Percentiles rank a stretch among this genome's conserved stretches.
phyloP scores from a whole-genome alignment of 495 filamentous ascomycete species.

The Beverwykella pulmonaria region DNA sequence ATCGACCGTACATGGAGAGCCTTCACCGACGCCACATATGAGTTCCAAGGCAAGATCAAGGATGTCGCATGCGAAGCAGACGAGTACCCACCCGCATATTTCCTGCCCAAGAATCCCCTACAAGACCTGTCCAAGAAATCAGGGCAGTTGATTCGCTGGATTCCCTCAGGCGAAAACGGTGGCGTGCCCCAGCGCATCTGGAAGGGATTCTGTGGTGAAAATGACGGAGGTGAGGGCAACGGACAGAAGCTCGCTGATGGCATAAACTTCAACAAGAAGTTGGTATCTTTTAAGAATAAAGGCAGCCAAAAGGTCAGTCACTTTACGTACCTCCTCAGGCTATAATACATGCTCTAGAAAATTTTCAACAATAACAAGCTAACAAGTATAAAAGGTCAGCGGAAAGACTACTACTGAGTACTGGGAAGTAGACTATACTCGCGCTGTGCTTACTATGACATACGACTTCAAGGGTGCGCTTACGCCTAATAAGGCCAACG shows the following conservation, averaged over 20 bases:
- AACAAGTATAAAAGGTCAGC: too few relatives aligned
- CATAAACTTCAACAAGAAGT: background rate
- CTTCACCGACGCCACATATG: background rate
- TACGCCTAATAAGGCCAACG: background rate
- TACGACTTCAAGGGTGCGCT: background rate
- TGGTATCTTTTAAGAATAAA: background rate
- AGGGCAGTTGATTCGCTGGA: background rate
- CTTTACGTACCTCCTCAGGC: too few relatives aligned
- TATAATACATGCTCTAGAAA: too few relatives aligned
- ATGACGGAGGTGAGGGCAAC: background rate
- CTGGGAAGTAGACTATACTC: background rate
- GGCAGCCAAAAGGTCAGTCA: background rate
- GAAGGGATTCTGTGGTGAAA: background rate
- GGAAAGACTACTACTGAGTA: background rate
- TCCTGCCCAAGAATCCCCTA: background rate
- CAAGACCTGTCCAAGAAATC: background rate
- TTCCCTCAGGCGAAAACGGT: background rate
- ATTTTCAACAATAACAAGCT: too few relatives aligned
- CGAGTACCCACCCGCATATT: background rate
- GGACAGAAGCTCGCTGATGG: background rate
- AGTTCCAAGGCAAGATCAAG: background rate
- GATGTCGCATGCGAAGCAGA: background rate
- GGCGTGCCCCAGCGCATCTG: background rate
- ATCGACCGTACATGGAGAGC: background rate
- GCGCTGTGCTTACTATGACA: background rate